A percentile compares a stretch with the other conserved stretches of the same genome.
Evolutionary conservation across 2,329 filamentous ascomycete species (phyloP).

Genomic region (Phaeosphaeriaceae sp.): DNA sequence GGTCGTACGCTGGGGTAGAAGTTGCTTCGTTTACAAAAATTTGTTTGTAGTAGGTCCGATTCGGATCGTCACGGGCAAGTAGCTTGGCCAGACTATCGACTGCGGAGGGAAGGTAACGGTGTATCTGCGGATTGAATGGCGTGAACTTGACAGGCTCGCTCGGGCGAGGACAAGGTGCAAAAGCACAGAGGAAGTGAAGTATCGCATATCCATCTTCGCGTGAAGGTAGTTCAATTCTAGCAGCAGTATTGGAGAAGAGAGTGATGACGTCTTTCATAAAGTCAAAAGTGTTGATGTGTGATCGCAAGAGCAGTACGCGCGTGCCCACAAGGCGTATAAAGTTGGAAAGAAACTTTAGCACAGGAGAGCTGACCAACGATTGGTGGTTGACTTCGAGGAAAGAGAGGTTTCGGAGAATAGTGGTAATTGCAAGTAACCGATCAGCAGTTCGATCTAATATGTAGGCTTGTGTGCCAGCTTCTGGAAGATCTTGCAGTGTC

Average conservation of each 20-base stretch:
- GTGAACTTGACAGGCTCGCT: constrained; percentile 72
- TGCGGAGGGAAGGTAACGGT: constrained; percentile 87
- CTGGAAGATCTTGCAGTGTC: constrained; percentile 72
- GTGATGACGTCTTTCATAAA: constrained; percentile 96
- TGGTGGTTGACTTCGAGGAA: constrained; percentile 81
- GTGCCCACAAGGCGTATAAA: constrained; percentile 88
- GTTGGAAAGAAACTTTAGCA: constrained; percentile 83
- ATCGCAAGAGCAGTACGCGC: constrained; percentile 82
- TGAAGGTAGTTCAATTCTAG: constrained; percentile 78
- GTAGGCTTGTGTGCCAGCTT: constrained; percentile 78
- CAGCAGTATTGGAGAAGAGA: constrained; percentile 86
- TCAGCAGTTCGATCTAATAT: constrained; percentile 87
- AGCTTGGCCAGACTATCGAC: constrained; percentile 91
- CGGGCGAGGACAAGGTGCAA: constrained; percentile 80
- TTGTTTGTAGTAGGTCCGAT: constrained; percentile 80
- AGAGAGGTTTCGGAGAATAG: constrained; percentile 89
- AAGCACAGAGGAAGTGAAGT: constrained; percentile 87
- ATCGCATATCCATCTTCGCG: constrained; percentile 87
- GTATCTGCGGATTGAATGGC: constrained; percentile 77
- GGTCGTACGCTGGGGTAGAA: constrained; percentile 71
- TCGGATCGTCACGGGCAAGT: constrained; percentile 90
- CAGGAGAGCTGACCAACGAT: constrained; percentile 74
- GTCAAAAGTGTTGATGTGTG: constrained; percentile 84
- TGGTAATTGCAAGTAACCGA: constrained; percentile 86
- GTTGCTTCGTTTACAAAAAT: constrained; percentile 78